Conservation (phyloP, 148 eudicot species). For the Salicornia ramosissima region DNA sequence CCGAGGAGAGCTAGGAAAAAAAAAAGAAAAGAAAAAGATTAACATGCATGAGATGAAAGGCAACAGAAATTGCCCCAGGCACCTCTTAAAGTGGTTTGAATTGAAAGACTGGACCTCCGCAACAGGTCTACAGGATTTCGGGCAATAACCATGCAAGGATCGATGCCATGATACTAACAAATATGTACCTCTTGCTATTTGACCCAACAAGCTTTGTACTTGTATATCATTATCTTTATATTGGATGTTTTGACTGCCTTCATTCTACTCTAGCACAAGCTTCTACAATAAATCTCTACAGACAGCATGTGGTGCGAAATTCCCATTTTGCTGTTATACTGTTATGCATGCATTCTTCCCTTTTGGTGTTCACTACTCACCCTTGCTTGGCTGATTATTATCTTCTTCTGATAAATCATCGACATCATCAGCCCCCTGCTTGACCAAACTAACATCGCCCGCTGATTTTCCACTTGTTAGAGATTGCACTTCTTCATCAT, state of each 20-base stretch:
- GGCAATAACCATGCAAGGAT: neutral
- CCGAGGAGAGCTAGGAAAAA: neutral
- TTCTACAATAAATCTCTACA: conserved; percentile 4
- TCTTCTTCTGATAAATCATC: conserved; percentile 63
- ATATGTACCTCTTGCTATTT: conserved; percentile 17
- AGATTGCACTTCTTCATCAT: conserved; percentile 76
- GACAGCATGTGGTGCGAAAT: neutral
- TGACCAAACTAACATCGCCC: conserved; percentile 70
- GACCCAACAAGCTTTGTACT: conserved; percentile 2
- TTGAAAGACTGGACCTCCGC: neutral
- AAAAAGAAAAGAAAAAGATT: neutral
- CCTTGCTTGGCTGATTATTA: conserved; percentile 43
- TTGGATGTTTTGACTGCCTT: too few species aligned
- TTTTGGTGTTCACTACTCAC: conserved; percentile 32
- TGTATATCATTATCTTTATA: neutral
- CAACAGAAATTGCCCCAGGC: conserved; percentile 5
- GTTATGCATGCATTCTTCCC: neutral
- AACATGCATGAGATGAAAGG: neutral
- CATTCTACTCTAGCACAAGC: neutral
- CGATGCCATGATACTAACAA: conserved; percentile 1
- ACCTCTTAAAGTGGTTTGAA: conserved; percentile 5
- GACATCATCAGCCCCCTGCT: conserved; percentile 33
- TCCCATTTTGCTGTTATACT: neutral
- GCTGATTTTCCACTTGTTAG: conserved; percentile 49
- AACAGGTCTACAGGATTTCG: conserved; percentile 11